phyloP scores from a whole-genome alignment of 108 stramenopile species.

The Pseudonitzschia pungens region DNA sequence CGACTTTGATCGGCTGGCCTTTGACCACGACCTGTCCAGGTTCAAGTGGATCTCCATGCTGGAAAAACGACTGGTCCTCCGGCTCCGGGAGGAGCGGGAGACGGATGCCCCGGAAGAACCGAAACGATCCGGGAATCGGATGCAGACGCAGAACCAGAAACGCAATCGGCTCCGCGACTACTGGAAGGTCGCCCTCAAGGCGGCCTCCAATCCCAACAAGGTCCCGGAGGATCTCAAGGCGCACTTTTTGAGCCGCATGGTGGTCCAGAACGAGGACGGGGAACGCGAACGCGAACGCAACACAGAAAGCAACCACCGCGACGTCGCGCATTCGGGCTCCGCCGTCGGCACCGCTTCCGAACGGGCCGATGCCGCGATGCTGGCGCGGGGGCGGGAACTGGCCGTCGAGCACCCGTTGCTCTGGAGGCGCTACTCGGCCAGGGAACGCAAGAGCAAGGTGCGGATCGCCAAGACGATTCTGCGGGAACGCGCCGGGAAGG shows the following conservation, averaged over 20 bases:
- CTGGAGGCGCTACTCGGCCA: conserved; percentile 14
- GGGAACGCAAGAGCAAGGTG: neutral
- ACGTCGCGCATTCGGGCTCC: too few species aligned
- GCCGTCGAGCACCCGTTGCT: neutral
- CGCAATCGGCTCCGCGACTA: neutral
- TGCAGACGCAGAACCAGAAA: neutral
- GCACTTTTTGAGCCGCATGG: neutral
- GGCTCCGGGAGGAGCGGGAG: neutral
- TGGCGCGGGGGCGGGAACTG: conserved; percentile 2
- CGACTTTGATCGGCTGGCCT: neutral
- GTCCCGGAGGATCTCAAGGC: neutral
- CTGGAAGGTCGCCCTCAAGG: conserved; percentile 1
- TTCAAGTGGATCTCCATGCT: conserved; percentile 9
- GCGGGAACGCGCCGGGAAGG: too few species aligned
- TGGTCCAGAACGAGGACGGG: neutral
- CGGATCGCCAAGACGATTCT: neutral
- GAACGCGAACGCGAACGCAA: neutral
- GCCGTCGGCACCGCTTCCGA: neutral
- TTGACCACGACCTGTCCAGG: conserved; percentile 1
- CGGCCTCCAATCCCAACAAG: neutral
- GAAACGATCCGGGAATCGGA: neutral
- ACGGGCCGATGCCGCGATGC: neutral
- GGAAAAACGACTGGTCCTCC: conserved; percentile 1
- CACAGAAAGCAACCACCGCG: neutral
- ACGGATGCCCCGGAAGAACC: neutral